A percentile compares a stretch with the other conserved stretches of the same genome.
Evolutionary conservation across 345 rosid species (phyloP).

Genomic region (Hibiscus tridactylites): DNA sequence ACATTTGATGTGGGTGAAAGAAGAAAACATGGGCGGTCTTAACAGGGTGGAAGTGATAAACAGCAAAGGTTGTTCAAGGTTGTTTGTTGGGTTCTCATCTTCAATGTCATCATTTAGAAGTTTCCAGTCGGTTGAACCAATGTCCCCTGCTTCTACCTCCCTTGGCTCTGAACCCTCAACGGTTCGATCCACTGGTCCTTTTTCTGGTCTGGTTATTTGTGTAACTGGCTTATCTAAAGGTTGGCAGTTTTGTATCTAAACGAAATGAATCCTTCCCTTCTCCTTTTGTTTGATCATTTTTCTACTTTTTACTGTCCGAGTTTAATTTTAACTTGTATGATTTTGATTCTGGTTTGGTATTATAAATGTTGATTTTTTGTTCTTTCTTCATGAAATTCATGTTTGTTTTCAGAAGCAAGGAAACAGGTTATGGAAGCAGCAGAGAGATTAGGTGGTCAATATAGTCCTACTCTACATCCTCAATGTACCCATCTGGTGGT

Average conservation of each 20-base stretch:
- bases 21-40: background rate
- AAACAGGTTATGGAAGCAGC: constrained; percentile 92
- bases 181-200: too few relatives aligned
- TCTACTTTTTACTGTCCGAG: too few relatives aligned
- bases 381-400: background rate
- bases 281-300: too few relatives aligned
- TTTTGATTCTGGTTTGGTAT: background rate
- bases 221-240: too few relatives aligned
- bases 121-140: background rate
- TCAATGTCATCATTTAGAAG: background rate
- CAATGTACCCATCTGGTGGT: constrained; percentile 92
- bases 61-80: background rate
- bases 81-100: background rate
- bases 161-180: too few relatives aligned
- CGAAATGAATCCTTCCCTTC: too few relatives aligned
- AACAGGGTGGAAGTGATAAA: background rate
- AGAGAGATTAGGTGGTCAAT: constrained; percentile 80
- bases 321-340: too few relatives aligned
- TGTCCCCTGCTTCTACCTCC: too few relatives aligned
- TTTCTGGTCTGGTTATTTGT: too few relatives aligned
- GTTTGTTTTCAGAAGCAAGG: constrained; percentile 65
- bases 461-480: constrained; percentile 69
- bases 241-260: too few relatives aligned
- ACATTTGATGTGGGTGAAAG: background rate
- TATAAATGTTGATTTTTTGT: background rate